phyloP scores from a whole-genome alignment of 768 basidiomycete species.

The Pleurotus sapidus region DNA sequence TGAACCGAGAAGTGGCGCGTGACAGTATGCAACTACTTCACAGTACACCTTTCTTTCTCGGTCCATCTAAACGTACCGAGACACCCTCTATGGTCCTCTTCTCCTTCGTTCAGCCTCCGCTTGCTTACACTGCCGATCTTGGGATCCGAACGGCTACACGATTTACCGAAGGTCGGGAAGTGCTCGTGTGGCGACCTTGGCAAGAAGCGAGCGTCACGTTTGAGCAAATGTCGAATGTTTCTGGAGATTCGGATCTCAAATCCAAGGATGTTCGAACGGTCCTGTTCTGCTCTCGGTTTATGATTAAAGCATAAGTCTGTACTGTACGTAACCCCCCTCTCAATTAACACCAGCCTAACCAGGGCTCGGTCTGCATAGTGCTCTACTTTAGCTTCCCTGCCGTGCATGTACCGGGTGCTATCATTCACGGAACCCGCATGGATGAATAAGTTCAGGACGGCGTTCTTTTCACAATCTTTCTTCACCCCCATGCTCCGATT shows the following conservation, averaged over 20 bases:
- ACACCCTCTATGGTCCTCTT: constrained; percentile 31
- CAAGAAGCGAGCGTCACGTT: constrained; percentile 29
- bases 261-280: not conserved
- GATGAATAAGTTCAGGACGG: too few relatives aligned
- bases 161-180: constrained; percentile 36
- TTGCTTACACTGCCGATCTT: constrained; percentile 10
- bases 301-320: not conserved
- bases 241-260: not conserved
- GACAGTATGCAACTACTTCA: constrained; percentile 12
- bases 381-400: too few relatives aligned
- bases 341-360: too few relatives aligned
- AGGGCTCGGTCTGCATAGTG: too few relatives aligned
- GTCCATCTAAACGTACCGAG: constrained; percentile 13
- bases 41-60: constrained; percentile 12
- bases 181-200: constrained; percentile 53
- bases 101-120: constrained; percentile 27
- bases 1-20: constrained; percentile 10
- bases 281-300: constrained; percentile 3
- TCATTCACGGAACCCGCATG: too few relatives aligned
- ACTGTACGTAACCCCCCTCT: not conserved
- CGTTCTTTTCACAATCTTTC: too few relatives aligned
- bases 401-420: too few relatives aligned
- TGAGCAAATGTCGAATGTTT: not conserved
- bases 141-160: constrained; percentile 30
- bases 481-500: too few relatives aligned